Evolutionary conservation across 2,329 filamentous ascomycete genomes (phyloP).

Genomic region (Alternaria brassicicola): DNA sequence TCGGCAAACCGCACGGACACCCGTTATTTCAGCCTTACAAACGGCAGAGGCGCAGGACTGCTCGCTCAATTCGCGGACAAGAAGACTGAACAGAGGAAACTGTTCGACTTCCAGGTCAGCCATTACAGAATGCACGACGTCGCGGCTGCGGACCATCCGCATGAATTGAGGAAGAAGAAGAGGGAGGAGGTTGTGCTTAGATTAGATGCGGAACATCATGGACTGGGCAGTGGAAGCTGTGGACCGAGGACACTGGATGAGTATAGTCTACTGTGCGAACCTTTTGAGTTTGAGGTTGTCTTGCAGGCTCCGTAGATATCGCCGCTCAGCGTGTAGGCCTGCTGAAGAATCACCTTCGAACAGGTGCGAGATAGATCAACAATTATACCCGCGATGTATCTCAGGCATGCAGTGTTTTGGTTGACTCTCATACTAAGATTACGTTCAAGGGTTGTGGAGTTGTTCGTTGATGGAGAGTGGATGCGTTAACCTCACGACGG

Average conservation of each 20-base stretch:
- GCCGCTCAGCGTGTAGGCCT: neutral
- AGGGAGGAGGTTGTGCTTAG: conserved; percentile 63
- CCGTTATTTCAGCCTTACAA: conserved; percentile 58
- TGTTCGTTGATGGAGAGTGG: neutral
- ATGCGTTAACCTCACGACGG: neutral
- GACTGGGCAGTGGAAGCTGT: conserved; percentile 67
- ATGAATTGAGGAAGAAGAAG: conserved; percentile 62
- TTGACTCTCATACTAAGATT: neutral
- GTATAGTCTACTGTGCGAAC: conserved; percentile 47
- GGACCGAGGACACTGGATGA: conserved; percentile 58
- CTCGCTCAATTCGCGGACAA: conserved; percentile 40
- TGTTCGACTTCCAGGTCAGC: conserved; percentile 60
- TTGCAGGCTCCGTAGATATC: conserved; percentile 16
- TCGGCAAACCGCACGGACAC: conserved; percentile 68
- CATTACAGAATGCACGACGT: conserved; percentile 61
- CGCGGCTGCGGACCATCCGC: conserved; percentile 66
- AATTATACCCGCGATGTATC: neutral
- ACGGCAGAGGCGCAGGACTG: conserved; percentile 19
- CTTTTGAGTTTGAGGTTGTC: conserved; percentile 48
- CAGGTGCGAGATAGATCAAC: neutral
- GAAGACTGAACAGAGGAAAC: conserved; percentile 16
- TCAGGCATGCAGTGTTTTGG: neutral
- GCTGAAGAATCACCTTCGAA: neutral
- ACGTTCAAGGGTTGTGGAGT: too few relatives aligned
- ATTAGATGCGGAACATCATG: conserved; percentile 67